phyloP scores from a whole-genome alignment of 1,139 yeast genomes.

The Yamadazyma aaseri region DNA sequence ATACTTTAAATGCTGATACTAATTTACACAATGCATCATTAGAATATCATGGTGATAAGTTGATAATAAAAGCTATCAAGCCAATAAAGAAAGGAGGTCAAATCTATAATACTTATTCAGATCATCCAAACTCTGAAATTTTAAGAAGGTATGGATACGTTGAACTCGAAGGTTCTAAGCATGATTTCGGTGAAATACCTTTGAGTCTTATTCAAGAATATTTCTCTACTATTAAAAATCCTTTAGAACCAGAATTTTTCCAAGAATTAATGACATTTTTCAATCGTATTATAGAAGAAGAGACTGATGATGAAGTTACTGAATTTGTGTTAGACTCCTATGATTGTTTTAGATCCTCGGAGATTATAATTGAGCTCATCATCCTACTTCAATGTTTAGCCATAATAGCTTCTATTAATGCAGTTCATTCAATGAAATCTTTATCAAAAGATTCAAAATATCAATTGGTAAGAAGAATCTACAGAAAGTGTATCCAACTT shows the following conservation, averaged over 20 bases:
- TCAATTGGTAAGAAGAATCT: constrained; percentile 42
- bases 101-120: constrained; percentile 85
- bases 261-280: constrained; percentile 31
- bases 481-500: constrained; percentile 46
- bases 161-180: constrained; percentile 69
- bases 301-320: constrained; percentile 46
- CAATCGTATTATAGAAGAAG: constrained; percentile 21
- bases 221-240: constrained; percentile 22
- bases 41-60: constrained; percentile 39
- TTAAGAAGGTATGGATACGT: constrained; percentile 90
- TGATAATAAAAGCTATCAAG: constrained; percentile 71
- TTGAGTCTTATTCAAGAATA: constrained; percentile 33
- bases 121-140: constrained; percentile 84
- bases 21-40: constrained; percentile 74
- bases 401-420: constrained; percentile 36
- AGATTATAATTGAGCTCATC: constrained; percentile 54
- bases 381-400: constrained; percentile 54
- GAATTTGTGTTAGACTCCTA: constrained; percentile 53
- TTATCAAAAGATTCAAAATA: constrained; percentile 27
- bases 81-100: constrained; percentile 66
- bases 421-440: constrained; percentile 28
- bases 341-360: constrained; percentile 60
- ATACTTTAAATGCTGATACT: constrained; percentile 84
- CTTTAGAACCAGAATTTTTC: constrained; percentile 19
- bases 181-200: constrained; percentile 79